Conservation (phyloP, 2,329 filamentous ascomycete species). For the Ophiostoma piceae region DNA sequence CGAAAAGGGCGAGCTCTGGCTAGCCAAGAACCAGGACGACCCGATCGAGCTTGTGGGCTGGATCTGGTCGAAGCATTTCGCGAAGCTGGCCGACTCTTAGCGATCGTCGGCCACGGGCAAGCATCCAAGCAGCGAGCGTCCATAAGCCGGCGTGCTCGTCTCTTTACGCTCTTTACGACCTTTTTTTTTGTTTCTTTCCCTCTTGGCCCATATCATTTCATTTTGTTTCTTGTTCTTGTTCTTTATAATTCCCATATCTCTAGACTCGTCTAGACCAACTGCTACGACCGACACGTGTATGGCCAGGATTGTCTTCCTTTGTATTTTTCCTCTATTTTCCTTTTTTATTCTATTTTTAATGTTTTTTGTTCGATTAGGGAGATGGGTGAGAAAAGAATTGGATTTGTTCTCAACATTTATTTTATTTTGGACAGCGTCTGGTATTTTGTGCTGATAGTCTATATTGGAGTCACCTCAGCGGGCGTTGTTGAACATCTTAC, state of each 20-base stretch:
- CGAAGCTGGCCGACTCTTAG: conserved; percentile 53
- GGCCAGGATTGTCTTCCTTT: conserved; percentile 8
- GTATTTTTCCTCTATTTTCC: conserved; percentile 10
- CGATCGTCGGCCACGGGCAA: neutral
- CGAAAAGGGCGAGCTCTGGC: conserved; percentile 95
- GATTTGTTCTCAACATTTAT: too few species aligned
- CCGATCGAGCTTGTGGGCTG: conserved; percentile 72
- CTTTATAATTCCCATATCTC: neutral
- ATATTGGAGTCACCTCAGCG: neutral
- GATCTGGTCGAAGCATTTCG: conserved; percentile 99
- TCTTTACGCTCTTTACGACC: neutral
- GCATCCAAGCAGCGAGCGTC: neutral
- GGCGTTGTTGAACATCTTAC: neutral
- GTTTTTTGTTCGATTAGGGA: neutral
- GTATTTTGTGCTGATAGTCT: neutral
- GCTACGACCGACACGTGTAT: conserved; percentile 13
- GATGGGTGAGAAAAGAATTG: neutral
- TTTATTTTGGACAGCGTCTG: neutral
- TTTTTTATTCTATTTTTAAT: neutral
- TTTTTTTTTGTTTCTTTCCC: neutral
- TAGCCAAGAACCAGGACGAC: conserved; percentile 96
- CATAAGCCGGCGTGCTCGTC: neutral
- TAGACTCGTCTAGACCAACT: neutral
- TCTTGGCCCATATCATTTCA: neutral
- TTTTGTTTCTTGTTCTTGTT: neutral